Conservation (phyloP, 257 asterid species). For the Solanum corneliomulleri region DNA sequence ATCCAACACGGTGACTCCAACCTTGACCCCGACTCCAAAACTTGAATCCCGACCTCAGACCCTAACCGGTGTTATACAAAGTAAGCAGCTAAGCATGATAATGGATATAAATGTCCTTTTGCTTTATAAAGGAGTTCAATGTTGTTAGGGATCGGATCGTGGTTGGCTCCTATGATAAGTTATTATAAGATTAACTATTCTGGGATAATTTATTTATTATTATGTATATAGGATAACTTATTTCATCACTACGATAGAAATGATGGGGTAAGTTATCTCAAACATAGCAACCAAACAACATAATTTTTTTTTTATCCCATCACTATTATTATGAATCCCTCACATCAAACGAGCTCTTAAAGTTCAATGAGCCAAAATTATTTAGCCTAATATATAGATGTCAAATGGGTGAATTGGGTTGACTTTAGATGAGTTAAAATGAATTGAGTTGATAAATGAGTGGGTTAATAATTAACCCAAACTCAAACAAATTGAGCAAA, state of each 20-base stretch:
- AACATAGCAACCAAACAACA: too few species aligned
- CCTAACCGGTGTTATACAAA: too few species aligned
- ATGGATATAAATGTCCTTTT: neutral
- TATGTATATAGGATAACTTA: too few species aligned
- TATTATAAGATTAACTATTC: too few species aligned
- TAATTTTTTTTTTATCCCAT: too few species aligned
- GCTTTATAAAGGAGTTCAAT: neutral
- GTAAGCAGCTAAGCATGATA: neutral
- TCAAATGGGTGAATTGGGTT: neutral
- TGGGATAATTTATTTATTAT: too few species aligned
- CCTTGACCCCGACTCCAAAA: neutral
- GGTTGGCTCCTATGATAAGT: too few species aligned
- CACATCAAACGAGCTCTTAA: too few species aligned
- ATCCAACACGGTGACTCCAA: neutral
- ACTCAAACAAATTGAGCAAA: neutral
- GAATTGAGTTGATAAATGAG: neutral
- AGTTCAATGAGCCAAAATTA: neutral
- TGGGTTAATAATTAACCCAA: neutral
- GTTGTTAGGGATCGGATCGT: neutral
- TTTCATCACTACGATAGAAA: too few species aligned
- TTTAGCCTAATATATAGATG: neutral
- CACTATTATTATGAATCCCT: too few species aligned
- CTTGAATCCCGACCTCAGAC: too few species aligned
- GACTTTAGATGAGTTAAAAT: neutral
- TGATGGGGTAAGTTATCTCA: too few species aligned